Percentiles rank a stretch among this genome's conserved stretches.
Evolutionary conservation across 192 early-diverging fungal genomes (phyloP).

Genomic region (Pecoramyces ruminantium): DNA sequence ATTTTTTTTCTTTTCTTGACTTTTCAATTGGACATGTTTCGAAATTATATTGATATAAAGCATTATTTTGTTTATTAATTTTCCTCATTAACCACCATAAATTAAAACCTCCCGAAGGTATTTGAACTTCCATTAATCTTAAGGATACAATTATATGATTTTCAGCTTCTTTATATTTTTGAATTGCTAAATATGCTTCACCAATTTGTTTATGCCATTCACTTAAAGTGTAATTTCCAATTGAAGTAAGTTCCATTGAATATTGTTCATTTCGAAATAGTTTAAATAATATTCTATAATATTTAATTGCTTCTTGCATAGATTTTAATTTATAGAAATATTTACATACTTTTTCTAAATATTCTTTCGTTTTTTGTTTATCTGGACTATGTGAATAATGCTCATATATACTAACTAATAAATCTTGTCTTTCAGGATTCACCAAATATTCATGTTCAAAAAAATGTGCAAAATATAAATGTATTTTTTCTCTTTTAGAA

Average conservation of each 20-base stretch:
- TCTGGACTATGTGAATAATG: constrained; percentile 26
- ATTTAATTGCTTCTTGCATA: constrained; percentile 22
- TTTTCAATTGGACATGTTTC: background rate
- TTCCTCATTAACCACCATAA: background rate
- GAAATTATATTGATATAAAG: background rate
- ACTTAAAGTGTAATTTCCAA: constrained; percentile 5
- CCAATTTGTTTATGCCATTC: constrained; percentile 27
- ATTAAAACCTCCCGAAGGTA: background rate
- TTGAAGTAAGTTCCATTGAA: background rate
- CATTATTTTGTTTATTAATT: background rate
- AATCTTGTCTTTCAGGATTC: background rate
- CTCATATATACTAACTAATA: constrained; percentile 21
- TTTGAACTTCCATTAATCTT: constrained; percentile 2
- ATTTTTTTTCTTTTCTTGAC: background rate
- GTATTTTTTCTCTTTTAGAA: constrained; percentile 26
- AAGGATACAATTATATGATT: constrained; percentile 12
- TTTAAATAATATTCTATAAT: constrained; percentile 18
- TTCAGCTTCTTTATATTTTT: constrained; percentile 13
- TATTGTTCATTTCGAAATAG: background rate
- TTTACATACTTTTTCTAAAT: constrained; percentile 17
- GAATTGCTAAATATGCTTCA: constrained; percentile 15
- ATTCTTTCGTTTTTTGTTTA: constrained; percentile 9
- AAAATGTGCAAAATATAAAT: constrained; percentile 19
- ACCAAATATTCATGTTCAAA: constrained; percentile 1
- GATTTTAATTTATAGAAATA: constrained; percentile 17